A percentile compares a stretch with the other conserved stretches of the same genome.
Evolutionary conservation across 352 stramenopile genomes (phyloP).

Genomic region (Thalassiosira hispida): DNA sequence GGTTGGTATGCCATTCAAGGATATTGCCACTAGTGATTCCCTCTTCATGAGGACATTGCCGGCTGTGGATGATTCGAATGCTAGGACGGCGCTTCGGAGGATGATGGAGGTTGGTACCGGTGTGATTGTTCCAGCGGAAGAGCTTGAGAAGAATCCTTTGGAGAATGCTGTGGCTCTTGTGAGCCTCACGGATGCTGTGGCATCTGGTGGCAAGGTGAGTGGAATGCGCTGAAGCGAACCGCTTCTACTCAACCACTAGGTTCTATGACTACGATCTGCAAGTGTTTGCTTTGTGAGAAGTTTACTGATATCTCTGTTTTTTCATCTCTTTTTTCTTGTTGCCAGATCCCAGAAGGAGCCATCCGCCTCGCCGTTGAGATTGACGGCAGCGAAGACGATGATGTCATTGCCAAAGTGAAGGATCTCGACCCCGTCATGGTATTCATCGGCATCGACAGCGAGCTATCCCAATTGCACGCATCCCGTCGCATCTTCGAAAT

Average conservation of each 20-base stretch:
- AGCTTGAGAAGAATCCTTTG: slow-evolving; percentile 83
- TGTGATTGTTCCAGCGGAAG: slow-evolving; percentile 84
- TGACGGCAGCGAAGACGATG: slow-evolving; percentile 81
- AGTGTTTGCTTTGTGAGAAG: not conserved
- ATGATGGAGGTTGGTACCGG: slow-evolving; percentile 87
- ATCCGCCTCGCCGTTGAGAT: slow-evolving; percentile 83
- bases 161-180: slow-evolving; percentile 86
- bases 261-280: too few relatives aligned
- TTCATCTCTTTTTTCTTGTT: not conserved
- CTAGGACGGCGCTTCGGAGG: slow-evolving; percentile 79
- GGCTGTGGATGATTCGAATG: slow-evolving; percentile 71
- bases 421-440: slow-evolving; percentile 79
- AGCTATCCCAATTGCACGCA: slow-evolving; percentile 85
- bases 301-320: slow-evolving; percentile 6
- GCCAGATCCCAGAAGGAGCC: slow-evolving; percentile 77
- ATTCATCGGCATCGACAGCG: slow-evolving; percentile 68
- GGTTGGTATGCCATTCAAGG: slow-evolving; percentile 89
- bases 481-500: slow-evolving; percentile 86
- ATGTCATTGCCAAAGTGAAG: slow-evolving; percentile 77
- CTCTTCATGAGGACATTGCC: slow-evolving; percentile 84
- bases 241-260: not conserved
- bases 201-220: slow-evolving; percentile 71
- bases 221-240: too few relatives aligned
- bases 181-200: slow-evolving; percentile 78
- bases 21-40: slow-evolving; percentile 87